These are phyloP conservation scores for Stephania japonica DNA, from an alignment of 164 flowering plant genomes.

Conservation along the genomic window DNA sequence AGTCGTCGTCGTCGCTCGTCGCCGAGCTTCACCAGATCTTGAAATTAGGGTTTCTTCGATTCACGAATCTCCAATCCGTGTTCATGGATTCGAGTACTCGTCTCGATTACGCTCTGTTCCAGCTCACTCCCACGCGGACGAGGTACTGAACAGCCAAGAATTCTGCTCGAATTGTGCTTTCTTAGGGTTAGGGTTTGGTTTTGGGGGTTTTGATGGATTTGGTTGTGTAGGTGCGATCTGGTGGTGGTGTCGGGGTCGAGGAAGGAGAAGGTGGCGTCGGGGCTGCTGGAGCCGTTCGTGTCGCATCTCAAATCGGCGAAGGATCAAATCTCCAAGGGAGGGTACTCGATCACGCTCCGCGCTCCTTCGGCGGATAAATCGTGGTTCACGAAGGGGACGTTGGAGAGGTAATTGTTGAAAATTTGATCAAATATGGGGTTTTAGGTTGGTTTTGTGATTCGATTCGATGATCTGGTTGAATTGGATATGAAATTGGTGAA, in stretches of 20 bases:
- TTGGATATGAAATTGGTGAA: not conserved
- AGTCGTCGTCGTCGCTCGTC: no score
- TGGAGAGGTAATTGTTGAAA: slow-evolving; percentile 46
- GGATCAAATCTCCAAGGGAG: slow-evolving; percentile 81
- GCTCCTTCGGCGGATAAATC: slow-evolving; percentile 27
- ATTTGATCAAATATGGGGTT: not conserved
- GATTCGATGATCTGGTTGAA: not conserved
- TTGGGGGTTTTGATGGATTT: slow-evolving; percentile 1
- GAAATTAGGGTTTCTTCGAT: no score
- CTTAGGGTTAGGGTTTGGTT: not conserved
- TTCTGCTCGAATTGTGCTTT: not conserved
- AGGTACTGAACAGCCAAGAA: slow-evolving; percentile 30
- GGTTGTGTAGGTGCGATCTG: slow-evolving; percentile 64
- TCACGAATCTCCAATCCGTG: no score
- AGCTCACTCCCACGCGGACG: slow-evolving; percentile 89
- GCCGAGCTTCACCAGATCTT: no score
- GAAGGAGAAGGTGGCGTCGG: slow-evolving; percentile 77
- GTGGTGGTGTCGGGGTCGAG: slow-evolving; percentile 47
- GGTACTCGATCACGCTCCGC: slow-evolving; percentile 70
- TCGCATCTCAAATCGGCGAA: slow-evolving; percentile 56
- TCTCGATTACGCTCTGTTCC: slow-evolving; percentile 64
- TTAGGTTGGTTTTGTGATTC: not conserved
- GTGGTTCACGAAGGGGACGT: slow-evolving; percentile 83
- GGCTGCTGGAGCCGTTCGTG: slow-evolving; percentile 67
- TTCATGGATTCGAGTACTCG: slow-evolving; percentile 35